Evolutionary conservation across 805 yeast genomes (phyloP).

Genomic region (Starmerella sirachaensis): DNA sequence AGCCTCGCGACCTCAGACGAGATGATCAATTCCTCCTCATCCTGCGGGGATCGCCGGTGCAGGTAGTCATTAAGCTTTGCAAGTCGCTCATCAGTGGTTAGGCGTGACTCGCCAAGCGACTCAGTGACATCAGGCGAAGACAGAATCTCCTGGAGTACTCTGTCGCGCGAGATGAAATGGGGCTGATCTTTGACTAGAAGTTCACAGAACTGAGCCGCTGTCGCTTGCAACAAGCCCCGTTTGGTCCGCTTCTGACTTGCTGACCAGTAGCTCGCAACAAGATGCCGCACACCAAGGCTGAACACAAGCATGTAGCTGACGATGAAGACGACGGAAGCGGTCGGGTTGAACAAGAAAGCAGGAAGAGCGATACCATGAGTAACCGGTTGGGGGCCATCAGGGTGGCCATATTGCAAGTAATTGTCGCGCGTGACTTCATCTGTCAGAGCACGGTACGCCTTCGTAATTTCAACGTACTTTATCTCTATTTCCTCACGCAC

Average conservation of each 20-base stretch:
- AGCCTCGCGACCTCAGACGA: slow-evolving; percentile 55
- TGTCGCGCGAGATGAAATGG: slow-evolving; percentile 41
- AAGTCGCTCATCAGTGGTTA: slow-evolving; percentile 38
- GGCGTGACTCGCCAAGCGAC: slow-evolving; percentile 27
- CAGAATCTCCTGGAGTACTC: slow-evolving; percentile 43
- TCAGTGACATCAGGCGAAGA: slow-evolving; percentile 53
- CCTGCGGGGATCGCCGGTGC: slow-evolving; percentile 34
- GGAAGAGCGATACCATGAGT: slow-evolving; percentile 94
- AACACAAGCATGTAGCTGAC: slow-evolving; percentile 57
- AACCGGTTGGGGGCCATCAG: slow-evolving; percentile 90
- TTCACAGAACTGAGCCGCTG: slow-evolving; percentile 71
- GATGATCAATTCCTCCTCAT: slow-evolving; percentile 42
- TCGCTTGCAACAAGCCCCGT: slow-evolving; percentile 65
- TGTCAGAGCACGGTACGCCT: slow-evolving; percentile 90
- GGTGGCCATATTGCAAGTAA: slow-evolving; percentile 82
- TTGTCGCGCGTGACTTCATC: slow-evolving; percentile 78
- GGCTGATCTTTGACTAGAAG: slow-evolving; percentile 51
- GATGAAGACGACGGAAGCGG: slow-evolving; percentile 53
- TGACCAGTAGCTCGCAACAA: slow-evolving; percentile 87
- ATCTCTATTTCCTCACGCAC: slow-evolving; percentile 59
- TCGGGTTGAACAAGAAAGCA: slow-evolving; percentile 74
- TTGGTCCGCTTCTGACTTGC: slow-evolving; percentile 68
- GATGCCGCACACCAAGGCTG: slow-evolving; percentile 64
- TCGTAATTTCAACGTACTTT: slow-evolving; percentile 65
- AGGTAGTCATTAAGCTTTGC: slow-evolving; percentile 47